Evolutionary conservation across 208 protist genomes (phyloP).

Genomic region (Crithidia fasciculata): DNA sequence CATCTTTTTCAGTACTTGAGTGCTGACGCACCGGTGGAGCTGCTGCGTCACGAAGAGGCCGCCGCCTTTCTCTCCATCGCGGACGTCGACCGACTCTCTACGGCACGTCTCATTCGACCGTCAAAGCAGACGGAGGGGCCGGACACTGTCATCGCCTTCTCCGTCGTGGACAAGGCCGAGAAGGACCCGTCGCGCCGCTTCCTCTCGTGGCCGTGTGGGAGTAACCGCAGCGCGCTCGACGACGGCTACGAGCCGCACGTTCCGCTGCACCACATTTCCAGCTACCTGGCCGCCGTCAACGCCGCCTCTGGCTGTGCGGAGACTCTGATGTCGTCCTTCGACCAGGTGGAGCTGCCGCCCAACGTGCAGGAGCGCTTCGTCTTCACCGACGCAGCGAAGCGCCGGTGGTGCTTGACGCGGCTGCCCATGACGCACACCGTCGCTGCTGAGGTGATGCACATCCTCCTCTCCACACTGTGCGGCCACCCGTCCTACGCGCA

Average conservation of each 20-base stretch:
- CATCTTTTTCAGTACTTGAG: conserved; percentile 11
- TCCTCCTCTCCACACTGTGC: conserved; percentile 13
- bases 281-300: conserved; percentile 21
- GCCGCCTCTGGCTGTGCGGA: conserved; percentile 8
- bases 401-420: conserved; percentile 24
- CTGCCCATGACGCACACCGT: conserved; percentile 21
- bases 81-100: background rate
- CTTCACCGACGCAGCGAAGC: conserved; percentile 16
- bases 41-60: conserved; percentile 13
- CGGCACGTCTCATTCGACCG: conserved; percentile 14
- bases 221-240: conserved; percentile 16
- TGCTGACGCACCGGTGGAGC: background rate
- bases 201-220: conserved; percentile 24
- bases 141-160: conserved; percentile 26
- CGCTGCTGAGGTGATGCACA: conserved; percentile 12
- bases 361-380: conserved; percentile 25
- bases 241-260: conserved; percentile 18
- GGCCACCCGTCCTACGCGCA: conserved; percentile 10
- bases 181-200: conserved; percentile 5
- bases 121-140: background rate
- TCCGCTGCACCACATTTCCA: conserved; percentile 22
- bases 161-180: conserved; percentile 11
- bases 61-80: conserved; percentile 11
- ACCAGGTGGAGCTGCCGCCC: conserved; percentile 8
- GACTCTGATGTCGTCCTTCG: background rate